Conservation (phyloP, 2,329 filamentous ascomycete genomes). For the Epichloe uncinata region DNA sequence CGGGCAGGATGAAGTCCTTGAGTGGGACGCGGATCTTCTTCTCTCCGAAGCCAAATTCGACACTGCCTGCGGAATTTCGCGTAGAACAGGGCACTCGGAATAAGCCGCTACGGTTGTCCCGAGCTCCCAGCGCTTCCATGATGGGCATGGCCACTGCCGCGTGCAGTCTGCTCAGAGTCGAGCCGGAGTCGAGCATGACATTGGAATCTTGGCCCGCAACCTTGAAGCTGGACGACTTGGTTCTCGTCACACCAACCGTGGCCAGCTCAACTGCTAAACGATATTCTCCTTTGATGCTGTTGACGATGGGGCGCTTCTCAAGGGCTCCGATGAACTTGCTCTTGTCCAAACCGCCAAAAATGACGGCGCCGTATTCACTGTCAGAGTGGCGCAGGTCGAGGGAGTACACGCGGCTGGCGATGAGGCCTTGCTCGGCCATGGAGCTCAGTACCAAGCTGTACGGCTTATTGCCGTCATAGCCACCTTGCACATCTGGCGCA, state of each 20-base stretch:
- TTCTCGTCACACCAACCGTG: constrained; percentile 19
- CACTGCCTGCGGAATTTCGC: constrained; percentile 22
- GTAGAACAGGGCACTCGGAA: constrained; percentile 31
- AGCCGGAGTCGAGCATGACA: constrained; percentile 39
- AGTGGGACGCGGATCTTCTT: constrained; percentile 29
- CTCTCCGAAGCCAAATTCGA: constrained; percentile 35
- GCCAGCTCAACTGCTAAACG: constrained; percentile 23
- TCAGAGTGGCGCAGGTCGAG: constrained; percentile 36
- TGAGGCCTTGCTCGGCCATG: constrained; percentile 32
- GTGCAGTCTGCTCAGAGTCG: constrained; percentile 35
- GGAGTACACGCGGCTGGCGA: constrained; percentile 34
- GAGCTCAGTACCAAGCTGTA: constrained; percentile 43
- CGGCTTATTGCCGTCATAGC: constrained; percentile 22
- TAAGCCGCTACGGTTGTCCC: constrained; percentile 26
- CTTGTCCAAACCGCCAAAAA: constrained; percentile 40
- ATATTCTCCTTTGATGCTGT: constrained; percentile 20
- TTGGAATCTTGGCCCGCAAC: constrained; percentile 20
- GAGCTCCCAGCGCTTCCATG: constrained; percentile 27
- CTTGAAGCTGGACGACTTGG: constrained; percentile 12
- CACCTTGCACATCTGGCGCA: constrained; percentile 26
- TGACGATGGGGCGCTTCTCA: constrained; percentile 28
- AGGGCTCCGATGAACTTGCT: constrained; percentile 37
- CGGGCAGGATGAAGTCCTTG: constrained; percentile 31
- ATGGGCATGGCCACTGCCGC: constrained; percentile 27
- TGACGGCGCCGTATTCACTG: constrained; percentile 31